Conservation (phyloP, 148 eudicot species). For the Chenopodium formosanum region DNA sequence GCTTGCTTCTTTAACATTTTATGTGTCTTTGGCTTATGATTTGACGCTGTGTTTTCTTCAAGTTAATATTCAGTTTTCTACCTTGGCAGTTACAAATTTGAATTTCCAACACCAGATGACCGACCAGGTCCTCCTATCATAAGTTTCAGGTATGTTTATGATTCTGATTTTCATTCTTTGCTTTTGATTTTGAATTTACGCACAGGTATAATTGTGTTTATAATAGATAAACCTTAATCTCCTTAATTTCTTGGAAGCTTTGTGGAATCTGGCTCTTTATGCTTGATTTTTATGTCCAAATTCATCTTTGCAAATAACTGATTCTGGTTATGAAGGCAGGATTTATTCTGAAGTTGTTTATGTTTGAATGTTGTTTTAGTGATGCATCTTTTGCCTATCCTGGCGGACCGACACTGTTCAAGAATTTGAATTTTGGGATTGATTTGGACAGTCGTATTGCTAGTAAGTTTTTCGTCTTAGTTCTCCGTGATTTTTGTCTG, state of each 20-base stretch:
- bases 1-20: not conserved
- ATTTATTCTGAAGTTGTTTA: constrained; percentile 1
- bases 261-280: constrained; percentile 10
- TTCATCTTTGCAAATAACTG: not conserved
- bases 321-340: not conserved
- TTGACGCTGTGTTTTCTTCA: not conserved
- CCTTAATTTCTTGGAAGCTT: not conserved
- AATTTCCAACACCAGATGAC: constrained; percentile 98
- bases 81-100: constrained; percentile 88
- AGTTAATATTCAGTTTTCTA: constrained; percentile 13
- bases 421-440: constrained; percentile 93
- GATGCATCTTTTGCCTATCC: constrained; percentile 99
- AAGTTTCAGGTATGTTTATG: constrained; percentile 79
- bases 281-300: not conserved
- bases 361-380: constrained; percentile 49
- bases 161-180: not conserved
- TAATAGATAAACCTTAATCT: not conserved
- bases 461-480: constrained; percentile 55
- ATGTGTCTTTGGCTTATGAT: constrained; percentile 11
- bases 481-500: constrained; percentile 16
- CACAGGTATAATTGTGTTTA: too few species aligned
- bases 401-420: constrained; percentile 89
- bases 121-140: constrained; percentile 96
- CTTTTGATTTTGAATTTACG: constrained; percentile 4
- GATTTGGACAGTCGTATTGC: constrained; percentile 98